phyloP scores from a whole-genome alignment of 257 asterid genomes.

The Solanum sitiens region DNA sequence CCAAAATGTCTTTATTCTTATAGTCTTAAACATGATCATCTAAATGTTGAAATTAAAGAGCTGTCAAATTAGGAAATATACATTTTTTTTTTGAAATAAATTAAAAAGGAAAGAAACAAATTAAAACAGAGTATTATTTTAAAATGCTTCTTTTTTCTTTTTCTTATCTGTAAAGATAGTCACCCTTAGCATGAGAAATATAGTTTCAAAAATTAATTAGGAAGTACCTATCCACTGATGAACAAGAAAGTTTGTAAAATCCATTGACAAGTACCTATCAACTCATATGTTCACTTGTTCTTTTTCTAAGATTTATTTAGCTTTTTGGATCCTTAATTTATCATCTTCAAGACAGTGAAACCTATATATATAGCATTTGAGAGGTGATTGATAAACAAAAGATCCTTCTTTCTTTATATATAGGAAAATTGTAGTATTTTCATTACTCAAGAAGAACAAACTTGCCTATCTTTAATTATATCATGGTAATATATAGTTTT shows the following conservation, averaged over 20 bases:
- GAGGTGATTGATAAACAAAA: not conserved
- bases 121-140: no score
- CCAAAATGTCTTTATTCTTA: not conserved
- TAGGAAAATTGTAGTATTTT: not conserved
- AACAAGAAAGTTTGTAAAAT: not conserved
- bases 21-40: not conserved
- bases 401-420: not conserved
- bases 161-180: slow-evolving; percentile 17
- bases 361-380: not conserved
- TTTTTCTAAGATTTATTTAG: not conserved
- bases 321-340: not conserved
- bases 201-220: not conserved
- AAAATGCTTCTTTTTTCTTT: not conserved
- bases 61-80: not conserved
- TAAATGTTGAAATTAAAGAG: not conserved
- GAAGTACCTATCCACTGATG: not conserved
- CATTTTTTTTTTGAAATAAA: not conserved
- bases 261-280: not conserved
- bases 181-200: slow-evolving; percentile 5
- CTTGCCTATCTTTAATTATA: not conserved
- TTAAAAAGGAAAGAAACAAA: not conserved
- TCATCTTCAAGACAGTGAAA: not conserved
- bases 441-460: not conserved
- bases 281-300: slow-evolving; percentile 6
- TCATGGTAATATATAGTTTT: not conserved